These are phyloP conservation scores for Beauveria brongniartii DNA, from an alignment of 2,329 filamentous ascomycete species.

Conservation along the genomic window DNA sequence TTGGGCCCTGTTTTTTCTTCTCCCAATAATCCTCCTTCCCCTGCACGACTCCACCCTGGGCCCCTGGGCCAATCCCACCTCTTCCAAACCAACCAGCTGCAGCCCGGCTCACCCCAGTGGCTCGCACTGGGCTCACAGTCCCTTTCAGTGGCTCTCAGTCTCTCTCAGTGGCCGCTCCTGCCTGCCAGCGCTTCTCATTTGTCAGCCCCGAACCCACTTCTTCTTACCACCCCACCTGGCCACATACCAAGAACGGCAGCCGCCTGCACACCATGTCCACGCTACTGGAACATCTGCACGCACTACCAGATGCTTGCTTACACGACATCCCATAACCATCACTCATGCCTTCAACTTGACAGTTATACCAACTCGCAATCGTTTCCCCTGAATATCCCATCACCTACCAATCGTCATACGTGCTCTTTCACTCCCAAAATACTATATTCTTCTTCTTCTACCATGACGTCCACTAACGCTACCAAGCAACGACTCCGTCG, in stretches of 20 bases:
- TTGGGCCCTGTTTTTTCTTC: constrained; percentile 5
- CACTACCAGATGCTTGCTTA: constrained; percentile 10
- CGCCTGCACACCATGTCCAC: neutral
- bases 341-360: neutral
- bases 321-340: constrained; percentile 4
- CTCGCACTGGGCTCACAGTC: neutral
- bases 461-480: constrained; percentile 17
- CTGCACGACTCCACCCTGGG: constrained; percentile 5
- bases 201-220: neutral
- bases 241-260: constrained; percentile 10
- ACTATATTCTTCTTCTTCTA: neutral
- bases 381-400: no score
- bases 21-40: neutral
- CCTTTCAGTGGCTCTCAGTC: neutral
- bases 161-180: neutral
- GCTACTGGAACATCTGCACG: neutral
- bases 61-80: constrained; percentile 4
- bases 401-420: neutral
- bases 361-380: neutral
- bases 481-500: constrained; percentile 79
- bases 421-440: neutral
- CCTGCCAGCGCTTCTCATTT: neutral
- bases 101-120: neutral
- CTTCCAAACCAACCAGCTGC: constrained; percentile 9
- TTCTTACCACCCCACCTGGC: neutral